A percentile compares a stretch with the other conserved stretches of the same genome.
phyloP scores from a whole-genome alignment of 1,284 basidiomycete genomes.

The Apiotrichum akiyoshidainum region DNA sequence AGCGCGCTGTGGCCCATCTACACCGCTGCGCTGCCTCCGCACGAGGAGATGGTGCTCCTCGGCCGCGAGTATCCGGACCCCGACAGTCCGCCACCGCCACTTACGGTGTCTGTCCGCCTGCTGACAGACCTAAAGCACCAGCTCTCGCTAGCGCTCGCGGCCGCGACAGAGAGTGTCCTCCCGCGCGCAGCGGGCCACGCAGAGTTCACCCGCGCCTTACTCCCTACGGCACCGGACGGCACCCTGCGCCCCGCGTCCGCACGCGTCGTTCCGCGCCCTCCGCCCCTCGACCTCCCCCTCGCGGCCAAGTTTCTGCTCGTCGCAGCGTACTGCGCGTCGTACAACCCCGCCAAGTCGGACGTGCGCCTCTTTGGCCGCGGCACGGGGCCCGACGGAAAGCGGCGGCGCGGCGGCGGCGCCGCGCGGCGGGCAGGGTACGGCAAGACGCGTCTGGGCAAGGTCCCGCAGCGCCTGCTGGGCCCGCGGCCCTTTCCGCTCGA shows the following conservation, averaged over 20 bases:
- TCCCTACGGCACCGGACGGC: conserved; percentile 13
- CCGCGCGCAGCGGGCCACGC: conserved; percentile 28
- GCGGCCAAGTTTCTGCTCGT: conserved; percentile 73
- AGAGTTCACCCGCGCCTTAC: conserved; percentile 30
- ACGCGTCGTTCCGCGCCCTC: conserved; percentile 29
- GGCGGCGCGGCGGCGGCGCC: conserved; percentile 55
- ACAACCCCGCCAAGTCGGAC: conserved; percentile 79
- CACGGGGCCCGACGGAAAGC: conserved; percentile 64
- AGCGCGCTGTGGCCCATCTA: conserved; percentile 71
- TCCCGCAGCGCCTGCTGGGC: conserved; percentile 72
- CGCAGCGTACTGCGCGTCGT: conserved; percentile 78
- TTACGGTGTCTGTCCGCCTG: conserved; percentile 39
- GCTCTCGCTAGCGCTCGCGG: conserved; percentile 37
- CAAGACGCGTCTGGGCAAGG: conserved; percentile 40
- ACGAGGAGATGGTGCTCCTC: conserved; percentile 34
- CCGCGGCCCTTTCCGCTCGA: conserved; percentile 79
- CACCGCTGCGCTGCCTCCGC: conserved; percentile 39
- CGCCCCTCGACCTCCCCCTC: conserved; percentile 53
- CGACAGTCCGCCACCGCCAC: conserved; percentile 24
- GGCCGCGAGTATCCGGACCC: conserved; percentile 22
- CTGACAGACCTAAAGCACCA: conserved; percentile 47
- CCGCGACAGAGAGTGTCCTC: conserved; percentile 41
- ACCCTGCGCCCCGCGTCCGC: conserved; percentile 5
- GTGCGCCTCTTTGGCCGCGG: conserved; percentile 70
- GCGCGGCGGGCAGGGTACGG: conserved; percentile 48